phyloP scores from a whole-genome alignment of 202 grass and related monocot genomes.

The Elaeis oleifera region DNA sequence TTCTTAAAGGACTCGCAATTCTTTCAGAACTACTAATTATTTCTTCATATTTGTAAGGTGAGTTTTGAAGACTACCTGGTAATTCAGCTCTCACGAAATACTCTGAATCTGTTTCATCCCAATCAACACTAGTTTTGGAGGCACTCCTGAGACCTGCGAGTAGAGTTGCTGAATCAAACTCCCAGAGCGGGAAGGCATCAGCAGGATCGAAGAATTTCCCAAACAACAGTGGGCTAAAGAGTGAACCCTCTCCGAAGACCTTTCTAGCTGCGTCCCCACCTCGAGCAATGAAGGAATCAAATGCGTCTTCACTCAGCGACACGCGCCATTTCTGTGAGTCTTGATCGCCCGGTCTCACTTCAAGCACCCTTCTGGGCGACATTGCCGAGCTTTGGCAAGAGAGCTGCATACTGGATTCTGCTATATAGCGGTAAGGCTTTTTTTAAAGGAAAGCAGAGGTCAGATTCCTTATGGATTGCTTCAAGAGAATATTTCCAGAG shows the following conservation, averaged over 20 bases:
- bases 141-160: constrained; percentile 42
- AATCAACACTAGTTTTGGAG: constrained; percentile 44
- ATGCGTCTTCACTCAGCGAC: constrained; percentile 67
- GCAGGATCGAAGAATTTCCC: constrained; percentile 95
- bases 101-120: constrained; percentile 52
- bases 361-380: constrained; percentile 53
- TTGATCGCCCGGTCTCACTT: constrained; percentile 27
- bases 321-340: constrained; percentile 57
- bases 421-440: constrained; percentile 37
- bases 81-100: constrained; percentile 59
- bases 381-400: constrained; percentile 31
- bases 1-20: no score
- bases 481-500: constrained; percentile 21
- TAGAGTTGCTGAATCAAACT: constrained; percentile 63
- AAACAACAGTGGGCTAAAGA: constrained; percentile 77
- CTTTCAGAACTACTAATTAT: no score
- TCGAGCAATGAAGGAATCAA: constrained; percentile 39
- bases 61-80: constrained; percentile 34
- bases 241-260: constrained; percentile 71
- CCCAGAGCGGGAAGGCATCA: constrained; percentile 85
- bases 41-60: no score
- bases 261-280: constrained; percentile 36
- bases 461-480: constrained; percentile 37
- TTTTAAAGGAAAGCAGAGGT: constrained; percentile 16
- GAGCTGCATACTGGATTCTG: neutral